Percentiles rank a stretch among this genome's conserved stretches.
Conservation (phyloP, 2,329 filamentous ascomycete species). For the Myriosclerotinia duriaeana region DNA sequence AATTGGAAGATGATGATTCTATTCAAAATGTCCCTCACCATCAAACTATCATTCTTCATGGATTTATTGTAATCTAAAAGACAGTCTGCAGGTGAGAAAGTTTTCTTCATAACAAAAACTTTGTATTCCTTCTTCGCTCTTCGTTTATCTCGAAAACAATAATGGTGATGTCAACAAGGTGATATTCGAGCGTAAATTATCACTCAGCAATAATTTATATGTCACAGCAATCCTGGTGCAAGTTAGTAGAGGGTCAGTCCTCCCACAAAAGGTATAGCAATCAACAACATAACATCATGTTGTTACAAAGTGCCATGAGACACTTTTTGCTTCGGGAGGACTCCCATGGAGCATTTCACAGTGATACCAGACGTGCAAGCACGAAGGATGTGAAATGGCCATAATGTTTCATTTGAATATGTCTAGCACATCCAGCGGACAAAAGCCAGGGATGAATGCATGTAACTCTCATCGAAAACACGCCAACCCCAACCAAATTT, state of each 20-base stretch:
- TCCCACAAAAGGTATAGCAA: conserved; percentile 41
- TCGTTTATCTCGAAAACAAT: conserved; percentile 92
- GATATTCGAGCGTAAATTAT: conserved; percentile 72
- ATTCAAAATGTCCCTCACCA: conserved; percentile 68
- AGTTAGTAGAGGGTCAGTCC: conserved; percentile 36
- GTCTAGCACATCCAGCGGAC: conserved; percentile 31
- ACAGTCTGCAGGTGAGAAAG: conserved; percentile 80
- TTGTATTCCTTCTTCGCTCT: conserved; percentile 76
- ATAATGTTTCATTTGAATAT: conserved; percentile 47
- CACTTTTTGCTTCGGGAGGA: conserved; percentile 59
- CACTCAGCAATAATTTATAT: background rate
- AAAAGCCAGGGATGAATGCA: conserved; percentile 26
- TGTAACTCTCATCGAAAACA: conserved; percentile 30
- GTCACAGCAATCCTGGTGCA: conserved; percentile 17
- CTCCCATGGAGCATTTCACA: conserved; percentile 77
- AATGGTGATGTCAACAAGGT: conserved; percentile 65
- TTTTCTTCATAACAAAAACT: conserved; percentile 46
- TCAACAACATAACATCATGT: conserved; percentile 27
- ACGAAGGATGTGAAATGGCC: conserved; percentile 66
- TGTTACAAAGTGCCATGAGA: conserved; percentile 24
- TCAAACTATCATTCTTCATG: conserved; percentile 77
- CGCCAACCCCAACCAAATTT: conserved; percentile 27
- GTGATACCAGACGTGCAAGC: conserved; percentile 43
- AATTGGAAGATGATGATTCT: background rate
- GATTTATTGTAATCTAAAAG: conserved; percentile 52